Base-by-base conservation (phyloP, 768 basidiomycete species). In the Collybia mongolica region DNA sequence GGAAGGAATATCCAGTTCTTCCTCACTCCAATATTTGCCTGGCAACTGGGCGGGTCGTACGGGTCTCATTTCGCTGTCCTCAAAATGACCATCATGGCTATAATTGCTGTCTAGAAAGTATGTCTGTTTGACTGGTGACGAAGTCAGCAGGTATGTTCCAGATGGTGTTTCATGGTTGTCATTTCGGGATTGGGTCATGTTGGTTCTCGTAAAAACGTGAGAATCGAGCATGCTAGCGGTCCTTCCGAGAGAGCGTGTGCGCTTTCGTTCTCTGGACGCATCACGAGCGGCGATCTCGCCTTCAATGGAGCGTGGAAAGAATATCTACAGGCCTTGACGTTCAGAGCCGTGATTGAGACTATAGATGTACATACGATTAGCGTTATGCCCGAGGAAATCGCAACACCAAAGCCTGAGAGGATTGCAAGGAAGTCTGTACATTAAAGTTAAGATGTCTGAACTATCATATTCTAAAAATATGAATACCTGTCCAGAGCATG, bases 231-330 rank as follows among this genome's bases (percentile, higher is more conserved):
- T 39, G 22, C 58, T 62, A 14, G 61, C 53, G 11, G 53, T 58
- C 12, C 53, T 52, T 29, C 62, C 68, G 23, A 40, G 54, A 12
- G 66, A 66, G 17, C 67, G 65, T 17, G 57, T 60, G n/a, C 69
- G 72, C 55, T 68, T 72, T 37, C 66, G 63, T 36, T 73, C 72
- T 17, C 69, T 75, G 0, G 66, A 64, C 11, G 75, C 75, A 42
- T 85, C 82, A 20, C 68, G 73, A 3, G 70, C 66, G 2, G 76
- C 72, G 19, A 86, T 83, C 65, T 88, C 87, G 17, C 76, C 70
- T 65, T 86, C 77, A 39, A 86, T 76, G 5, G 85, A 87, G 36
- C 90, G 86, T 46, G 90, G 90, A 71, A 91, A 92, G 75, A 92
- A 92, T 29, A 91, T 87, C 88, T 90, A 53, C 40, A 39, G n/a